A percentile compares a stretch with the other conserved stretches of the same genome.
These are phyloP conservation scores for Passiflora organensis DNA, from an alignment of 345 rosid species.

Conservation along the genomic window DNA sequence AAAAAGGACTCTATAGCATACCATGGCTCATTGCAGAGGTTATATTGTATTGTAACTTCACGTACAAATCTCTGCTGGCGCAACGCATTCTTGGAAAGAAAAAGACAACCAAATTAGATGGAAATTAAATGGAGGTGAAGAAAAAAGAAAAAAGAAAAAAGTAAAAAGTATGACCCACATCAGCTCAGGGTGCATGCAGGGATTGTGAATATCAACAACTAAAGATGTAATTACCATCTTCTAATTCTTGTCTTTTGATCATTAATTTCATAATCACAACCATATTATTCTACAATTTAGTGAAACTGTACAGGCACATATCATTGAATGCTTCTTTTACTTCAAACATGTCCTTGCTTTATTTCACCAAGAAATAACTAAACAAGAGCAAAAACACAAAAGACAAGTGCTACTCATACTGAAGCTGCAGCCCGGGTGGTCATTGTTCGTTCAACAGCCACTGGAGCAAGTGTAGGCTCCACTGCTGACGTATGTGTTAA, in stretches of 20 bases:
- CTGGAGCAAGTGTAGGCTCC: slow-evolving; percentile 99
- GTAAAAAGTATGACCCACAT: too few relatives aligned
- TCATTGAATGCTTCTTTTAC: too few relatives aligned
- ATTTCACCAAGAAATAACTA: not conserved
- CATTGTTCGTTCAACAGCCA: slow-evolving; percentile 98
- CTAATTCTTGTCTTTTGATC: too few relatives aligned
- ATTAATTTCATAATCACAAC: too few relatives aligned
- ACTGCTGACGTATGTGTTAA: slow-evolving; percentile 89
- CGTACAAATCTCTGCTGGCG: slow-evolving; percentile 97
- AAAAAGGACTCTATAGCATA: slow-evolving; percentile 23
- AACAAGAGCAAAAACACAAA: not conserved
- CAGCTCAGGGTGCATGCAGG: too few relatives aligned
- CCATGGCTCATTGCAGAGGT: slow-evolving; percentile 99
- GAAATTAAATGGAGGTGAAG: too few relatives aligned
- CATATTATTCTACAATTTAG: too few relatives aligned
- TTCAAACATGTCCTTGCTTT: too few relatives aligned
- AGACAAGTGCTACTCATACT: slow-evolving; percentile 34
- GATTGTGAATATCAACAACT: too few relatives aligned
- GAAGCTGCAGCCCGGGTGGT: slow-evolving; percentile 99
- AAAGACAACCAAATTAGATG: slow-evolving; percentile 13
- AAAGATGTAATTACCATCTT: too few relatives aligned
- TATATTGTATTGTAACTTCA: slow-evolving; percentile 97
- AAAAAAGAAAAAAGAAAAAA: too few relatives aligned
- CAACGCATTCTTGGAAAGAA: slow-evolving; percentile 71
- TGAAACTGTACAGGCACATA: too few relatives aligned